Conservation (phyloP, 306 rosid genomes). For the Clitoria ternatea region DNA sequence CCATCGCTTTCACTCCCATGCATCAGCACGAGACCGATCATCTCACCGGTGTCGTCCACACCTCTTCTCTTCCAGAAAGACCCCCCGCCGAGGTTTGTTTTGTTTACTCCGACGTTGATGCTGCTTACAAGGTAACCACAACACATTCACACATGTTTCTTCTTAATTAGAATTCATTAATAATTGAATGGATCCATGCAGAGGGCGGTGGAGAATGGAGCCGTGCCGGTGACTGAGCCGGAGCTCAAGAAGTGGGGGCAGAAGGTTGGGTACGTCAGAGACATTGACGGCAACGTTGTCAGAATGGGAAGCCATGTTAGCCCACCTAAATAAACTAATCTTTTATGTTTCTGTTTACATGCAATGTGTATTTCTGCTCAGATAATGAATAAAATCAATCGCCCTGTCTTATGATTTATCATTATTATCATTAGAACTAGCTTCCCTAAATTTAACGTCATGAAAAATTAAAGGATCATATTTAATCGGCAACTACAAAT, state of each 20-base stretch:
- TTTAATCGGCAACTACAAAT: no score
- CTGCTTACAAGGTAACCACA: constrained; percentile 55
- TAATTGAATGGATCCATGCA: constrained; percentile 21
- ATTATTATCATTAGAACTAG: no score
- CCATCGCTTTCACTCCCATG: constrained; percentile 78
- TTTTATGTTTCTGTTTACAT: background rate
- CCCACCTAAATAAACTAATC: constrained; percentile 17
- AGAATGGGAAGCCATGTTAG: constrained; percentile 73
- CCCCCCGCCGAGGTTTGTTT: constrained; percentile 68
- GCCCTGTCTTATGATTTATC: no score
- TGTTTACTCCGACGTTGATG: constrained; percentile 62
- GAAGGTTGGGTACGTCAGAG: constrained; percentile 82
- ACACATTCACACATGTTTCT: background rate
- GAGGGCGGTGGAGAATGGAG: constrained; percentile 87
- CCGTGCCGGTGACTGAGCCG: constrained; percentile 65
- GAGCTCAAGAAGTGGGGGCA: constrained; percentile 81
- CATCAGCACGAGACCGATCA: constrained; percentile 75
- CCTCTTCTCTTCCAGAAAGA: constrained; percentile 39
- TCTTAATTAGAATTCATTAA: background rate
- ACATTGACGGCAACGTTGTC: constrained; percentile 67
- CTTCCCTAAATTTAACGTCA: no score
- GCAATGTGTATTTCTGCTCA: background rate
- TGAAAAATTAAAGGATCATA: no score
- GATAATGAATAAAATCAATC: background rate
- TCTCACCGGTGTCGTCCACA: constrained; percentile 60